Evolutionary conservation across 768 basidiomycete species (phyloP), one percentile per base, ranked within the genome.

Genomic region (Lentinula raphanica): DNA sequence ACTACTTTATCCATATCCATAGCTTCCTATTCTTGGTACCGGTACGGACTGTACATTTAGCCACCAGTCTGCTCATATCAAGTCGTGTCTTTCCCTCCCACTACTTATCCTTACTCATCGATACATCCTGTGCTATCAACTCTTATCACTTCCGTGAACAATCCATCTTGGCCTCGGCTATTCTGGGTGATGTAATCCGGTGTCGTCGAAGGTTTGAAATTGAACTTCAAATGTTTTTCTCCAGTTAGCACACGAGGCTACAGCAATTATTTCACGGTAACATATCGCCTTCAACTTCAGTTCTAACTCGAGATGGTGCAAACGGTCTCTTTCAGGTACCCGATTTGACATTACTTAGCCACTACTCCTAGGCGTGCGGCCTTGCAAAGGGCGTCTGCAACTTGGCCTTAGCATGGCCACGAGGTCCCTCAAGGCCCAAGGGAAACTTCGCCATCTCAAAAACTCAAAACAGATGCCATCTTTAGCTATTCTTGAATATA

Each of bases 1-100:
- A 58, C 49, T 58, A 58, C 56, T 17, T 49, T 58, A 48, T 31
- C 21, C 12, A 21, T 28, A 36, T n/a, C n/a, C 51, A 12, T 42
- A 40, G 9, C 23, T 54, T 28, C 28, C 0, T 25, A 21, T 12
- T 5, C 13, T 39, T 2, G n/a, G 19, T 23, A 44, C 42, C 2
- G n/a, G 19, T 23, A 44, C 42, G n/a, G 42, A 54, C 28, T 31
- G 27, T 29, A 29, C 48, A 31, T 27, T 17, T 49, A 11, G 21
- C 13, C 9, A 19, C 28, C 48, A 17, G 27, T 29, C 48, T 11
- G 11, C 13, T 21, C 48, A 11, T 35, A 28, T n/a, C 48, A 11
- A 23, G 5, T 12, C 48, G 19, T 21, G 13, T 21, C 27, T 49
- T 19, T 21, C 9, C 6, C 23, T 12, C 39, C 19, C 42, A 23